phyloP scores from a whole-genome alignment of 352 stramenopile species.

The Phytophthora melonis region DNA sequence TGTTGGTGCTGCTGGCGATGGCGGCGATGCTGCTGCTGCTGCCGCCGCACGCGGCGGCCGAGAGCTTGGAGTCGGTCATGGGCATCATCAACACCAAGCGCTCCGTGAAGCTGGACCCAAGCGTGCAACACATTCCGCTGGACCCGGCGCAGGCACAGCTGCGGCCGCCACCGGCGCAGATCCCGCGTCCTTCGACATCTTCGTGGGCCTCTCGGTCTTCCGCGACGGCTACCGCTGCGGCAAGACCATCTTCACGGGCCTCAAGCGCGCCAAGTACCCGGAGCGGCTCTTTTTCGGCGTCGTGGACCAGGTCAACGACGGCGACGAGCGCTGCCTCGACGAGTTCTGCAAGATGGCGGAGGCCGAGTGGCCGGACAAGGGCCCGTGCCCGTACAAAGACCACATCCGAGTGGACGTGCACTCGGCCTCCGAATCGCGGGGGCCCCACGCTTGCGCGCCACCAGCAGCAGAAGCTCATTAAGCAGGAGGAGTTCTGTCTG shows the following conservation, averaged over 20 bases:
- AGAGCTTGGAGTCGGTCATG: conserved; percentile 51
- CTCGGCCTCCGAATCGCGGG: conserved; percentile 71
- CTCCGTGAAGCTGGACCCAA: conserved; percentile 70
- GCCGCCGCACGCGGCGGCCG: conserved; percentile 19
- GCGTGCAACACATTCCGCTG: conserved; percentile 79
- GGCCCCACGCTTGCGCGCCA: conserved; percentile 82
- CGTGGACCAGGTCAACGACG: conserved; percentile 83
- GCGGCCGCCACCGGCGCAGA: conserved; percentile 63
- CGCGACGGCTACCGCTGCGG: conserved; percentile 82
- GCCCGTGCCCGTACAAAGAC: conserved; percentile 71
- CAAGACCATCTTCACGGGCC: conserved; percentile 83
- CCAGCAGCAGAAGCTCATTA: conserved; percentile 83
- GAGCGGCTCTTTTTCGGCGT: conserved; percentile 84
- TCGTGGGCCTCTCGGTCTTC: conserved; percentile 85
- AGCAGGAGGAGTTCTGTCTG: conserved; percentile 85
- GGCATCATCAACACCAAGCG: conserved; percentile 67
- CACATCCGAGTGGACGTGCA: conserved; percentile 81
- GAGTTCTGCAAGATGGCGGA: conserved; percentile 85
- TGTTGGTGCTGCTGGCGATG: background rate
- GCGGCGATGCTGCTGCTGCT: conserved; percentile 24
- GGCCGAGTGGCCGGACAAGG: conserved; percentile 68
- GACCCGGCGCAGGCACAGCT: conserved; percentile 42
- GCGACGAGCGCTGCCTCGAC: conserved; percentile 74
- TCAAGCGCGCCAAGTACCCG: conserved; percentile 75
- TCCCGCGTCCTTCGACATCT: conserved; percentile 67